Evolutionary conservation across 345 rosid species (phyloP).

Genomic region (Raphanus sativus): DNA sequence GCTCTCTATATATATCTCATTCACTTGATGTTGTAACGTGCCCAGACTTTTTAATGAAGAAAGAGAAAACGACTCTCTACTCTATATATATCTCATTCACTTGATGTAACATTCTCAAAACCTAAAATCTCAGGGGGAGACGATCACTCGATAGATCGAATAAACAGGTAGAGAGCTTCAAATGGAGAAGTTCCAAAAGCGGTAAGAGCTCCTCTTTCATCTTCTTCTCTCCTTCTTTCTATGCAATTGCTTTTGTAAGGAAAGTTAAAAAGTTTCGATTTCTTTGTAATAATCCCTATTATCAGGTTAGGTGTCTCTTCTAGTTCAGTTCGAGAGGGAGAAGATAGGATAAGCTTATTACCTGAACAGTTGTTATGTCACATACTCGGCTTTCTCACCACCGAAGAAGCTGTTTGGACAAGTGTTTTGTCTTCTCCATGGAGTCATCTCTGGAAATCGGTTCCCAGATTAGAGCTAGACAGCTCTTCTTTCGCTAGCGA

Average conservation of each 20-base stretch:
- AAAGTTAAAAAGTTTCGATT: not conserved
- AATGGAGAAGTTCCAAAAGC: not conserved
- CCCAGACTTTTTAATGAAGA: no score
- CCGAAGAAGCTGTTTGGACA: not conserved
- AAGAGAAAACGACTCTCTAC: no score
- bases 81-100: no score
- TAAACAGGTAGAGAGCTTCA: no score
- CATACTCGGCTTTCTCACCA: constrained; percentile 8
- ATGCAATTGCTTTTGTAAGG: no score
- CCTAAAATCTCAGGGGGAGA: not conserved
- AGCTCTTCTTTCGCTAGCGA: not conserved
- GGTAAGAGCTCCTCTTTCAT: not conserved
- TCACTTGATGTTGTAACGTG: no score
- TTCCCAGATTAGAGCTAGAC: not conserved
- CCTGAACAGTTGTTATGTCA: constrained; percentile 11
- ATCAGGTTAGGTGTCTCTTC: not conserved
- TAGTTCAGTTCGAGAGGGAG: not conserved
- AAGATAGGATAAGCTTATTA: not conserved
- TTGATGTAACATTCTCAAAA: not conserved
- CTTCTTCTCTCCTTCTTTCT: not conserved
- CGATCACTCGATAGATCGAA: not conserved
- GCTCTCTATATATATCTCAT: no score
- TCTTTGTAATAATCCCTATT: not conserved
- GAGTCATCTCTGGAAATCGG: constrained; percentile 1
- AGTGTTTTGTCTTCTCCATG: constrained; percentile 18